Evolutionary conservation across 2,329 filamentous ascomycete genomes (phyloP), one percentile per base, ranked within the genome.

Genomic region (Cercospora nicotianae): DNA sequence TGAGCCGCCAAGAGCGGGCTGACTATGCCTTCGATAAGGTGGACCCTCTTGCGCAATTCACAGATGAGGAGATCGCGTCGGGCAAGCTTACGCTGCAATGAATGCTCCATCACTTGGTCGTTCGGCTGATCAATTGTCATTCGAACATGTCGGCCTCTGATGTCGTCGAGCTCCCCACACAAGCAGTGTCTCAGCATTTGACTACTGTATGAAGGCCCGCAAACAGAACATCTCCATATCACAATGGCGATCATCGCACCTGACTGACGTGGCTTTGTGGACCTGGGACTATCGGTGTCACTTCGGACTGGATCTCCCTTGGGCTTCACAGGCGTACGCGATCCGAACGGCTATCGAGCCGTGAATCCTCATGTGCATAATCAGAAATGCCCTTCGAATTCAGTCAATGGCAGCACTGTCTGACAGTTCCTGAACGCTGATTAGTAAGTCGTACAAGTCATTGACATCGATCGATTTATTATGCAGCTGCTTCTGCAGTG

Each of bases 1-100:
- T 48, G 42, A 62, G 59, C 23, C 33, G 59, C 12, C 16, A 62
- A 18, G 28, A 48, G 20, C 36, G 36, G 23, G 59, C 59, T 23
- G 30, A 62, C n/a, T 23, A 42, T 28, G 59, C 33, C 39, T 62
- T 42, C 23, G 42, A 48, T 9, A 48, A 48, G 42, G 42, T 48
- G 18, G 42, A 48, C n/a, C 42, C 42, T 48, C 42, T 48, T n/a
- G 59, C 33, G 23, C 31, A 62, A 39, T 62, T 62, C 39, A 62
- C 59, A 23, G 59, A 62, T 18, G 59, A 62, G 23, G 31, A 62
- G 36, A 62, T 45, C n/a, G 59, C 31, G 26, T 23, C 33, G 10
- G 59, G 36, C 20, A 23, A 62, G 5, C 16, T 48, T 26, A 31
- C 6, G 31, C 36, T 48, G 31, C 20, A 33, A 13, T 62, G 23